These are phyloP conservation scores for Bretschneidera sinensis DNA, from an alignment of 345 rosid species.

Conservation along the genomic window DNA sequence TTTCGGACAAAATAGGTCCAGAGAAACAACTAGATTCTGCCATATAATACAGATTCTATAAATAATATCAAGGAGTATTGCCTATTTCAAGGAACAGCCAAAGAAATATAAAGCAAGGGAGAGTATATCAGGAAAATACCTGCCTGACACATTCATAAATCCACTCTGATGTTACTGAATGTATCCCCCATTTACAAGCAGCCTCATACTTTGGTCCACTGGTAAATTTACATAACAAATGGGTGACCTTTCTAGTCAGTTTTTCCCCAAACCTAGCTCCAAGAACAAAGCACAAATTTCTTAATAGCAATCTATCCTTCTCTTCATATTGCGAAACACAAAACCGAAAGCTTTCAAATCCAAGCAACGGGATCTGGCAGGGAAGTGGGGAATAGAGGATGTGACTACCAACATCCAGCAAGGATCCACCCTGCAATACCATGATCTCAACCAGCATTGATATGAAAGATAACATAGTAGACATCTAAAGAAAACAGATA, in stretches of 20 bases:
- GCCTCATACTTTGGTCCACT: constrained; percentile 73
- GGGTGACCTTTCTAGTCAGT: constrained; percentile 74
- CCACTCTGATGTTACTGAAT: constrained; percentile 70
- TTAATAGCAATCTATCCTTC: constrained; percentile 65
- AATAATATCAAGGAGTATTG: no score
- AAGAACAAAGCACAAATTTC: constrained; percentile 75
- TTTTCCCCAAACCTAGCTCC: constrained; percentile 68
- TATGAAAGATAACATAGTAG: constrained; percentile 15
- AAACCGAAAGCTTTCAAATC: constrained; percentile 65
- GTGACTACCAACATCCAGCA: constrained; percentile 76
- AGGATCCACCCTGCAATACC: constrained; percentile 65
- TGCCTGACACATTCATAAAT: constrained; percentile 77
- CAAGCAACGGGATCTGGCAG: constrained; percentile 80
- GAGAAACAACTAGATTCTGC: constrained; percentile 68
- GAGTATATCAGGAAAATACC: constrained; percentile 38
- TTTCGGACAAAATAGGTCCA: constrained; percentile 64
- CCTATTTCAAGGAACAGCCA: constrained; percentile 13
- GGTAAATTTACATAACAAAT: constrained; percentile 72
- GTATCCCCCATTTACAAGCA: constrained; percentile 73
- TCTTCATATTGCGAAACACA: constrained; percentile 80
- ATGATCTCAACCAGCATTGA: constrained; percentile 21
- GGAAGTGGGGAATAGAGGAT: constrained; percentile 88
- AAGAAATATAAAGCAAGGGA: constrained; percentile 3
- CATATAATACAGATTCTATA: background rate
- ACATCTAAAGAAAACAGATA: constrained; percentile 4